These are phyloP conservation scores for Alternaria ethzedia DNA, from an alignment of 2,329 filamentous ascomycete genomes.

Conservation along the genomic window DNA sequence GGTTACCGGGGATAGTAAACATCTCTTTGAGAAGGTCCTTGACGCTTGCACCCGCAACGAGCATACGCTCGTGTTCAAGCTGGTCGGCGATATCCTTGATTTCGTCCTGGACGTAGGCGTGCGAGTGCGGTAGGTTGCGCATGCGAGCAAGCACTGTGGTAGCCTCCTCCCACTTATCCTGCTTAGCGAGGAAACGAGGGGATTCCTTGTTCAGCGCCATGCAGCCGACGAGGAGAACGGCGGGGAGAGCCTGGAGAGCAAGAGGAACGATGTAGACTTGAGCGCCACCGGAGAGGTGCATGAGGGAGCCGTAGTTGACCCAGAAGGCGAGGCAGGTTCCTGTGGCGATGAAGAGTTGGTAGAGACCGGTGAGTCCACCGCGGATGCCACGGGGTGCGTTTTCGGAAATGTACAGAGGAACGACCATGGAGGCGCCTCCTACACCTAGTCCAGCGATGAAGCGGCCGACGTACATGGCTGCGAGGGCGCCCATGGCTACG, in stretches of 20 bases:
- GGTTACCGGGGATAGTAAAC: conserved; percentile 58
- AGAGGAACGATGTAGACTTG: conserved; percentile 67
- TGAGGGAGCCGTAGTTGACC: conserved; percentile 61
- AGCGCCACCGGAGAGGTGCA: conserved; percentile 55
- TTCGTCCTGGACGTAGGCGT: conserved; percentile 47
- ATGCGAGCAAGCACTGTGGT: conserved; percentile 62
- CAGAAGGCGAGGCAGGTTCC: conserved; percentile 59
- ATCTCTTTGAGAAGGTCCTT: conserved; percentile 50
- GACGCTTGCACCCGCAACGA: conserved; percentile 59
- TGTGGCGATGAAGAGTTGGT: background rate
- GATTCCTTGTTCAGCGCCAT: conserved; percentile 71
- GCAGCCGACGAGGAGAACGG: conserved; percentile 63
- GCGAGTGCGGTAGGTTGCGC: conserved; percentile 56
- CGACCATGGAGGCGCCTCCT: conserved; percentile 62
- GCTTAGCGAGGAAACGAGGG: conserved; percentile 71
- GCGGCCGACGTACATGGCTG: conserved; percentile 70
- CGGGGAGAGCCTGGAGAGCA: conserved; percentile 69
- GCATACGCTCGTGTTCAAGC: conserved; percentile 61
- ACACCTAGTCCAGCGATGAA: conserved; percentile 63
- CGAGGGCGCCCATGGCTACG: conserved; percentile 64
- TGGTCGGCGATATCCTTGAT: conserved; percentile 48
- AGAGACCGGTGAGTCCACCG: conserved; percentile 65
- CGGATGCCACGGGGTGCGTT: conserved; percentile 66
- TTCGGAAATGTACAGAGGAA: conserved; percentile 67
- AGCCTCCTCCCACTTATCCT: conserved; percentile 72